Percentiles rank a stretch among this genome's conserved stretches.
phyloP scores from a whole-genome alignment of 179 eudicot species.

The Corrigiola litoralis region DNA sequence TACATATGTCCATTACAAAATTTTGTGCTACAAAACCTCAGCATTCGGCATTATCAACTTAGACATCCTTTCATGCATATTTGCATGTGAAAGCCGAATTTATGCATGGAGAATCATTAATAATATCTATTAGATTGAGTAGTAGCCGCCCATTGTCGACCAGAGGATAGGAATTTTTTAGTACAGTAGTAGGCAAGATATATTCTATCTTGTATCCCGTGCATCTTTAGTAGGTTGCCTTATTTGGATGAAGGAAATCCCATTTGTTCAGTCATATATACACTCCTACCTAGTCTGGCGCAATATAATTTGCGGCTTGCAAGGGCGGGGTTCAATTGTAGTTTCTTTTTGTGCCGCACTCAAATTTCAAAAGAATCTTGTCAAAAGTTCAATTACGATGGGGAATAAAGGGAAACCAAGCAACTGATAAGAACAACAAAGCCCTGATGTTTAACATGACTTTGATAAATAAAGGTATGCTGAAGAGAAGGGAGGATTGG shows the following conservation, averaged over 20 bases:
- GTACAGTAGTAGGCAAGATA: neutral
- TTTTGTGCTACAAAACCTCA: too few species aligned
- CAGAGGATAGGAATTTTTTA: neutral
- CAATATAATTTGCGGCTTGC: too few species aligned
- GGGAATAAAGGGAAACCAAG: neutral
- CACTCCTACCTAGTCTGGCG: neutral
- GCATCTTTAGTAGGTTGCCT: conserved; percentile 1
- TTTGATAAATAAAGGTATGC: too few species aligned
- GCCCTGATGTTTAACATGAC: too few species aligned
- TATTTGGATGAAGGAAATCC: neutral
- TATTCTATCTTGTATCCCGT: conserved; percentile 1
- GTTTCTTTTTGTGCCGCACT: too few species aligned
- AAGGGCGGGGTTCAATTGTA: too few species aligned
- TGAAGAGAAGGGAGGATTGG: too few species aligned
- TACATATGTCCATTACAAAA: too few species aligned
- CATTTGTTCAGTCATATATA: neutral
- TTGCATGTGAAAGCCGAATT: neutral
- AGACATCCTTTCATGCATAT: too few species aligned
- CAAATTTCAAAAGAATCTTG: neutral
- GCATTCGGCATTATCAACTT: neutral
- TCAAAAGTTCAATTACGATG: conserved; percentile 8
- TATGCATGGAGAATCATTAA: neutral
- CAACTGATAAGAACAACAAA: neutral
- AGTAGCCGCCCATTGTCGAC: neutral
- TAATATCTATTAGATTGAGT: neutral